Percentiles rank a stretch among this genome's conserved stretches.
These are phyloP conservation scores for Colletotrichum scovillei DNA, from an alignment of 2,329 filamentous ascomycete genomes.

Conservation along the genomic window DNA sequence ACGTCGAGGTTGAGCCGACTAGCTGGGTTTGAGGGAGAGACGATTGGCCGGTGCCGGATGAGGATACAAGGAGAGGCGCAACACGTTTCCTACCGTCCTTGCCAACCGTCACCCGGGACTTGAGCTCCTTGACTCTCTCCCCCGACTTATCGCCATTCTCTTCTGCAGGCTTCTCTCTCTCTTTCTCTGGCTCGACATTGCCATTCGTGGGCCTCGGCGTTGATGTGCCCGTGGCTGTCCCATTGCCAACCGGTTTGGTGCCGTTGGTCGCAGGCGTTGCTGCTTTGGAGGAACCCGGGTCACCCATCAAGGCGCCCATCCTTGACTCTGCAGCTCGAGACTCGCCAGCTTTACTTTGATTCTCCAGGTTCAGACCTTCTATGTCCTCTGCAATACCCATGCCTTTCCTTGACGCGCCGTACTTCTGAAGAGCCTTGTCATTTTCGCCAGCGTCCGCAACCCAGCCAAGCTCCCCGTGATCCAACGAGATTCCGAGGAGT, in stretches of 20 bases:
- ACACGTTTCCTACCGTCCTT: slow-evolving; percentile 98
- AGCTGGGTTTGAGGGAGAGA: slow-evolving; percentile 90
- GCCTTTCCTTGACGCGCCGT: slow-evolving; percentile 86
- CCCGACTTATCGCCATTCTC: slow-evolving; percentile 65
- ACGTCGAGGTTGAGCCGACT: slow-evolving; percentile 76
- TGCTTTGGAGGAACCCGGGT: slow-evolving; percentile 69
- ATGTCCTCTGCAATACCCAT: slow-evolving; percentile 94
- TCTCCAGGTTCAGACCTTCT: slow-evolving; percentile 87
- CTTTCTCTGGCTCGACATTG: slow-evolving; percentile 48
- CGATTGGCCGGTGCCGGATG: slow-evolving; percentile 86
- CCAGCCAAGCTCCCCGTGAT: slow-evolving; percentile 89
- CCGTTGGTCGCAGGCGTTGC: slow-evolving; percentile 61
- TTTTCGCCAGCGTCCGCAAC: slow-evolving; percentile 89
- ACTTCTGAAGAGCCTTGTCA: slow-evolving; percentile 92
- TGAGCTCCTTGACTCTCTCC: slow-evolving; percentile 71
- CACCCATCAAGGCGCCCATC: slow-evolving; percentile 99
- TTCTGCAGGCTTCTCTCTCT: slow-evolving; percentile 50
- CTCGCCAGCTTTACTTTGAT: slow-evolving; percentile 91
- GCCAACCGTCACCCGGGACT: slow-evolving; percentile 92
- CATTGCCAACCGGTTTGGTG: slow-evolving; percentile 54
- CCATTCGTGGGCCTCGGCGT: slow-evolving; percentile 55
- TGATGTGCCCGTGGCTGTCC: slow-evolving; percentile 44
- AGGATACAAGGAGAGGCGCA: slow-evolving; percentile 89
- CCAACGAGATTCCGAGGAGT: slow-evolving; percentile 84
- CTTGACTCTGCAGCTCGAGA: slow-evolving; percentile 89